A percentile compares a stretch with the other conserved stretches of the same genome.
These are phyloP conservation scores for Adenanthera pavonina DNA, from an alignment of 306 rosid species.

Conservation along the genomic window DNA sequence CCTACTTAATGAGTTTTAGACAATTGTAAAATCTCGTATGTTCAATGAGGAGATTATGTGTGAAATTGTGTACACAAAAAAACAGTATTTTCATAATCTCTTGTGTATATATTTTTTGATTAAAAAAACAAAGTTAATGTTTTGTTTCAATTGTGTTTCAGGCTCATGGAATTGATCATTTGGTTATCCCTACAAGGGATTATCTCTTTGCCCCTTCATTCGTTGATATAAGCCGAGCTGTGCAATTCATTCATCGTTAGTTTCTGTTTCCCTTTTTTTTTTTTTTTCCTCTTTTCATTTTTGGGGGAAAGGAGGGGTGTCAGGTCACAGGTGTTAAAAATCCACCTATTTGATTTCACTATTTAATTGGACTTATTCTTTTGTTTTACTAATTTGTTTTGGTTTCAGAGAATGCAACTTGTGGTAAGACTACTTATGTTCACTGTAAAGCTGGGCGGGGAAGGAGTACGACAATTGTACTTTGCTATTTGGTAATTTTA, in stretches of 20 bases:
- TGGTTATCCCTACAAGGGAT: conserved; percentile 94
- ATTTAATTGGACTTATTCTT: conserved; percentile 8
- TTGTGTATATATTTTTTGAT: conserved; percentile 19
- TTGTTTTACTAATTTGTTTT: conserved; percentile 17
- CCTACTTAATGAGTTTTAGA: not conserved
- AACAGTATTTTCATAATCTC: not conserved
- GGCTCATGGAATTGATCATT: conserved; percentile 92
- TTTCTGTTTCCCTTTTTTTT: conserved; percentile 6
- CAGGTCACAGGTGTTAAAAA: not conserved
- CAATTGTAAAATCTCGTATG: conserved; percentile 26
- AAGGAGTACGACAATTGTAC: conserved; percentile 96
- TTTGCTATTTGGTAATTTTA: conserved; percentile 86
- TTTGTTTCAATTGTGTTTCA: conserved; percentile 48
- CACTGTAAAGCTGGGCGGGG: conserved; percentile 99
- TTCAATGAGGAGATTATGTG: not conserved
- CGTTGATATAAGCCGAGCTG: conserved; percentile 82
- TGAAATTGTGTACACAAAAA: not conserved
- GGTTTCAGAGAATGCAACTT: conserved; percentile 61
- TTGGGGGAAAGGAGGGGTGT: too few species aligned
- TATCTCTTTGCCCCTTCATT: conserved; percentile 94
- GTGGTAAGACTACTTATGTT: conserved; percentile 87
- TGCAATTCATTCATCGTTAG: conserved; percentile 91
- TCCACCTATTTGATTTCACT: conserved; percentile 16
- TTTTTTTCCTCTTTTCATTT: not conserved
- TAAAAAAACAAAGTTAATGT: conserved; percentile 5